Evolutionary conservation across 495 filamentous ascomycete species (phyloP).

Genomic region (Cladorrhinum samala): DNA sequence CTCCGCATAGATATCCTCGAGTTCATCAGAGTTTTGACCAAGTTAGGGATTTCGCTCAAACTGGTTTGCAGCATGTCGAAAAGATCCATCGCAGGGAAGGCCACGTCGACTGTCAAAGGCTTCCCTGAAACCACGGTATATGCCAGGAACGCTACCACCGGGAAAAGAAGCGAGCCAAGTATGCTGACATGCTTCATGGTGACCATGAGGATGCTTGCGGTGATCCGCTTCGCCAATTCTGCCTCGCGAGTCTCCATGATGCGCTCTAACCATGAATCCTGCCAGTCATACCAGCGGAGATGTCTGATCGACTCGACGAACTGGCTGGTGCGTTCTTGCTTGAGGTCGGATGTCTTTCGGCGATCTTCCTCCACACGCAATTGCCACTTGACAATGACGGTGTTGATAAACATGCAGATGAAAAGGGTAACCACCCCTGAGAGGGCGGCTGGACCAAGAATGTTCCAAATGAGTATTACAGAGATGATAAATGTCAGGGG

Average conservation of each 20-base stretch:
- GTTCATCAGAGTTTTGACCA: conserved; percentile 68
- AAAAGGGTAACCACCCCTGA: conserved; percentile 61
- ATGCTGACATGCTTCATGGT: conserved; percentile 56
- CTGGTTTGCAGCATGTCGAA: conserved; percentile 65
- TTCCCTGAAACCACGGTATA: conserved; percentile 63
- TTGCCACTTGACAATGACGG: conserved; percentile 52
- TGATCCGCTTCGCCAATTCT: conserved; percentile 61
- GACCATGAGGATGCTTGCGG: conserved; percentile 55
- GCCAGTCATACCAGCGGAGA: conserved; percentile 83
- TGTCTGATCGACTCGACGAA: conserved; percentile 82
- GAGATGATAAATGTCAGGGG: conserved; percentile 66
- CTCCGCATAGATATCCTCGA: conserved; percentile 68
- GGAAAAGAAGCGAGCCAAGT: conserved; percentile 63
- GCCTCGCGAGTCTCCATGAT: conserved; percentile 64
- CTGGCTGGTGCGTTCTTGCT: conserved; percentile 69
- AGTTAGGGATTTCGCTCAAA: conserved; percentile 60
- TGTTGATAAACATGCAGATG: conserved; percentile 58
- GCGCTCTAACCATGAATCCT: conserved; percentile 65
- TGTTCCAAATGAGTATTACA: conserved; percentile 60
- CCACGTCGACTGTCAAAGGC: conserved; percentile 65
- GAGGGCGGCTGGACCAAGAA: conserved; percentile 75
- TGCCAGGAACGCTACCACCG: conserved; percentile 70
- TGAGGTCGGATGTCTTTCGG: conserved; percentile 60
- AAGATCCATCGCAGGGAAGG: conserved; percentile 74
- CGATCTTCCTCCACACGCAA: conserved; percentile 59